phyloP scores from a whole-genome alignment of 2,329 filamentous ascomycete species.

The Ophiocordyceps unilateralis region DNA sequence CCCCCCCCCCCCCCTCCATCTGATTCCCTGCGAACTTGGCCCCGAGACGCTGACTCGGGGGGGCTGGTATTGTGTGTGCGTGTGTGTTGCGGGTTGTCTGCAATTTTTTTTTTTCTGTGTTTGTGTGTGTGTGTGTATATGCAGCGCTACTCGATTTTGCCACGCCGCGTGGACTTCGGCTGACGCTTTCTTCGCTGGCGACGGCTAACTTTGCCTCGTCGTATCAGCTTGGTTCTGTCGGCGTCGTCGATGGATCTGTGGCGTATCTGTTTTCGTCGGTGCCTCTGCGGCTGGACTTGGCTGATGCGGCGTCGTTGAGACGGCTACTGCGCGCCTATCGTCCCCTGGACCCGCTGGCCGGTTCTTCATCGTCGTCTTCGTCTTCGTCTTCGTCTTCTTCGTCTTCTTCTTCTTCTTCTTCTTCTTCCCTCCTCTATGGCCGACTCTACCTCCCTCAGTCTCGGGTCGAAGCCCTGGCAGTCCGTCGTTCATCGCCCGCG shows the following conservation, averaged over 20 bases:
- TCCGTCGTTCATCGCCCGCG: constrained; percentile 60
- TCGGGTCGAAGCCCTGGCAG: constrained; percentile 69
- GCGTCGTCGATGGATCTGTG: constrained; percentile 88
- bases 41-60: too few species aligned
- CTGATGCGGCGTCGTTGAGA: constrained; percentile 58
- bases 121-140: too few species aligned
- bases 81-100: too few species aligned
- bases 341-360: constrained; percentile 48
- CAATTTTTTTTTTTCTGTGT: too few species aligned
- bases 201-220: constrained; percentile 88
- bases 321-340: constrained; percentile 70
- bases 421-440: constrained; percentile 45
- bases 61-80: too few species aligned
- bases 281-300: constrained; percentile 48
- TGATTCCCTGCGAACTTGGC: too few species aligned
- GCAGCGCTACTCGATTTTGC: constrained; percentile 77
- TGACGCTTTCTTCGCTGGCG: constrained; percentile 81
- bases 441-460: constrained; percentile 70
- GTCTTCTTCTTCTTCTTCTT: not conserved
- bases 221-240: constrained; percentile 78
- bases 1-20: too few species aligned
- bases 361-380: constrained; percentile 14
- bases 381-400: constrained; percentile 22
- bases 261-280: constrained; percentile 91
- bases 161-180: constrained; percentile 65